Base-by-base conservation (phyloP, 495 filamentous ascomycete species). In the Neurospora sp. region DNA sequence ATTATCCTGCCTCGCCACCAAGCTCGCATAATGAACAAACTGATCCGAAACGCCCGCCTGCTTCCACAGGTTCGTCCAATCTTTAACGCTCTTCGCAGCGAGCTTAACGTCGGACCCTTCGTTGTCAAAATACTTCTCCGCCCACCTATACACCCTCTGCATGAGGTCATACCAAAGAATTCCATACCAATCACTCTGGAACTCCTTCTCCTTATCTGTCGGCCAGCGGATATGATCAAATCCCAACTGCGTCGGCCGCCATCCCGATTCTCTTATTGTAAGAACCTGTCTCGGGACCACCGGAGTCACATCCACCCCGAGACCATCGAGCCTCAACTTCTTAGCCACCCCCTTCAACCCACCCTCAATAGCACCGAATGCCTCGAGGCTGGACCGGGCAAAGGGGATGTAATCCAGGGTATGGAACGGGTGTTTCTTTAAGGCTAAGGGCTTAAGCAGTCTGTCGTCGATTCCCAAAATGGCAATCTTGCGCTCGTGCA, bases 1-100 rank as follows among this genome's bases (percentile, higher is more conserved):
- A 27, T 74, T 75, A 48, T 85, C 83, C 74, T 84, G 82, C 9
- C 76, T 76, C 2, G 79, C 81, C n/a, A 82, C 80, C 4, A 75
- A 22, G 22, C 73, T 73, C 4, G 80, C 78, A 68, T 82, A 84
- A 69, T 81, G 72, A 16, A 76, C 8, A 53, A 85, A 83, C 71
- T 81, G 77, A 16, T 73, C 46, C 12, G 77, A 69, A 10, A 81
- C 74, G 6, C 68, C 46, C 6, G 35, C 75, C 20, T 61, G 65
- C 35, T 65, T 35, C 79, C 76, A 80, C 18, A 74, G 10, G 6
- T 37, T 27, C 14, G 38, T 31, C 39, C 39, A 22, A 10, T 37
- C 39, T 39, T 37, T 71, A 16, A 20, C 20, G 1, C 27, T 65
- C 27, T 37, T 65, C 53, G 53, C 53, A 31, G 2, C 1, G 7